Base-by-base conservation (phyloP, 208 protist genomes). In the Zelonia costaricensis region DNA sequence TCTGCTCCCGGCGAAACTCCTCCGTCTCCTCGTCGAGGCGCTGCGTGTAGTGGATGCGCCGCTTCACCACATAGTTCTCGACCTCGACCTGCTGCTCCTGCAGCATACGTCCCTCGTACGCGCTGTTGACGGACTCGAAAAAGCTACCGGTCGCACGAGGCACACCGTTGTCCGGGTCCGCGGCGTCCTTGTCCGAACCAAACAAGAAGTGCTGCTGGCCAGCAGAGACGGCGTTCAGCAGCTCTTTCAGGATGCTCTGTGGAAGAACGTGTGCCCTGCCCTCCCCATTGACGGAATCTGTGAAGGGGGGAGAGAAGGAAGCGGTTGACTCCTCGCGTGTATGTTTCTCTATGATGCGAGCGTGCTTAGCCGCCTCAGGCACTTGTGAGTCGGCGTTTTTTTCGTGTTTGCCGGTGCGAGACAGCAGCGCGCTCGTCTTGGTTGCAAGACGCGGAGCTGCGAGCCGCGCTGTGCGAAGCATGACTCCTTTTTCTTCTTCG, bases 11-110 rank as follows among this genome's bases (percentile, higher is more conserved):
- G 1, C 74, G 68, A 52, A 76, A 85, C 48, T 85, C 78, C 44
- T 80, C 74, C 1, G 74, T 80, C 44, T 85, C 78, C 36, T 80
- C 70, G 39, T 56, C 59, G 38, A 85, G 66, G 8, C 78, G 74
- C 44, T 80, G 59, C 0, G 23, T 46, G 48, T 79, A 85, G 40
- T 81, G 54, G 3, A 62, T 22, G 1, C 68, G 64, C 0, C 74
- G 69, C 52, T 80, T 76, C 9, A 38, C 27, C 39, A 75, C 61
- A 25, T 69, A 83, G 9, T 38, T 62, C 22, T 78, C 61, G 9
- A 76, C 72, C 20, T 78, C 76, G 0, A 69, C 62, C 20, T 69
- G 59, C 39, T 66, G 66, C 49, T 78, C 72, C 38, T 69, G 67
- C 6, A 66, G 31, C 63, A 83, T 78, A 9, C 58, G 60, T 0